Percentiles rank a stretch among this genome's conserved stretches.
phyloP scores from a whole-genome alignment of 352 stramenopile species.

The Thraustochytrium aureum region DNA sequence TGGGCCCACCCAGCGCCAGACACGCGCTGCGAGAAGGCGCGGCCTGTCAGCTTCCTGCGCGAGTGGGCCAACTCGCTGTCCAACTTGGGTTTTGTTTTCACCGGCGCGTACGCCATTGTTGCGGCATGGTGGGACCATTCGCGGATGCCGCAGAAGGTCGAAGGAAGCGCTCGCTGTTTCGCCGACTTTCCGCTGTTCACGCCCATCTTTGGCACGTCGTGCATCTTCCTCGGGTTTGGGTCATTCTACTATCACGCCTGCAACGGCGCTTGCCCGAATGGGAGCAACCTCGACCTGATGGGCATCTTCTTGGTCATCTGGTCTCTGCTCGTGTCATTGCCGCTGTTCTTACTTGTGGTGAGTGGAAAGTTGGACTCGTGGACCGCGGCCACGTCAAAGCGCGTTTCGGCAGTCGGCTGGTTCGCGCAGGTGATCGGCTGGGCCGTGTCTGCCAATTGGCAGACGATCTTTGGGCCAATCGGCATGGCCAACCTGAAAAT shows the following conservation, averaged over 20 bases:
- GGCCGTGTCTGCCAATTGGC: background rate
- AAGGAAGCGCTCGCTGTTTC: background rate
- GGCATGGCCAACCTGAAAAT: slow-evolving; percentile 8
- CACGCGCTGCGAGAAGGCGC: background rate
- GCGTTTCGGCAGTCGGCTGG: background rate
- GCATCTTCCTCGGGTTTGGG: background rate
- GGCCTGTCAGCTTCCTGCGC: background rate
- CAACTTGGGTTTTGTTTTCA: slow-evolving; percentile 3
- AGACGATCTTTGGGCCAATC: background rate
- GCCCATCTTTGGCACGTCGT: background rate
- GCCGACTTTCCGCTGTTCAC: background rate
- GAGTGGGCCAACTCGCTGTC: slow-evolving; percentile 1
- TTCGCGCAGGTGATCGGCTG: background rate
- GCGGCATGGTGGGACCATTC: background rate
- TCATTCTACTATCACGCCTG: background rate
- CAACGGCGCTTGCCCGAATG: background rate
- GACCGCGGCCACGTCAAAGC: background rate
- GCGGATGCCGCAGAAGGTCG: background rate
- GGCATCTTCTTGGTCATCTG: background rate
- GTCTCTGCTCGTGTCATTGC: background rate
- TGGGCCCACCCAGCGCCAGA: background rate
- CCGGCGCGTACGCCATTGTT: background rate
- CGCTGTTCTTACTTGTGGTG: background rate
- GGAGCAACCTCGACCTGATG: background rate
- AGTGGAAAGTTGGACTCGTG: background rate